Evolutionary conservation across 805 yeast species (phyloP).

Genomic region (Yamadazyma kitorensis): DNA sequence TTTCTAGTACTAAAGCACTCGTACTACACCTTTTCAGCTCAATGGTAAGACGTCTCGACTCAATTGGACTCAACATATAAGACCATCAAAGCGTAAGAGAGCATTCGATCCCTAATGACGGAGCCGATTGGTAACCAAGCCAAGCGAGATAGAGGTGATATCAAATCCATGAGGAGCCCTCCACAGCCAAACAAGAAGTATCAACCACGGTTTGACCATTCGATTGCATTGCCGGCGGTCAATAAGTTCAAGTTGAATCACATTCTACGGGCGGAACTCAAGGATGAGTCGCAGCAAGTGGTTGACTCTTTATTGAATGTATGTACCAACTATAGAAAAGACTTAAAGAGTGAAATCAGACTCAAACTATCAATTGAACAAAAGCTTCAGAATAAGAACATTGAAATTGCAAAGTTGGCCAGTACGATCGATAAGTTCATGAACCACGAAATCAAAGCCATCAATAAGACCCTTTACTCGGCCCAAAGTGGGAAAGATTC

Average conservation of each 20-base stretch:
- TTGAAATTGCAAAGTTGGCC: constrained; percentile 30
- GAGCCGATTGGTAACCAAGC: no score
- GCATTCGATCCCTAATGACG: no score
- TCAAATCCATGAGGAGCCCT: no score
- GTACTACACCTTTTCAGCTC: no score
- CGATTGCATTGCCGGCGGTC: constrained; percentile 20
- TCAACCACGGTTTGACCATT: constrained; percentile 12
- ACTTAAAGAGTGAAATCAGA: constrained; percentile 33
- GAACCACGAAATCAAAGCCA: constrained; percentile 5
- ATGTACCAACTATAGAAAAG: constrained; percentile 32
- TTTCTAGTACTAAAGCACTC: no score
- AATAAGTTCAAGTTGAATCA: constrained; percentile 30
- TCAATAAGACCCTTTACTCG: constrained; percentile 4
- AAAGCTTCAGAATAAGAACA: constrained; percentile 38
- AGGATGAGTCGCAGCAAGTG: constrained; percentile 29
- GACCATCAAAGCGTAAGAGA: no score
- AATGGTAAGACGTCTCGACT: no score
- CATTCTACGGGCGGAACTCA: constrained; percentile 24
- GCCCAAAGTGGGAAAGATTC: neutral
- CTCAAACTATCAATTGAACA: constrained; percentile 35
- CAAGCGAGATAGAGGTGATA: no score
- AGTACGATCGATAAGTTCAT: constrained; percentile 16
- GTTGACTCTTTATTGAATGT: constrained; percentile 24
- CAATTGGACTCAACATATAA: no score
- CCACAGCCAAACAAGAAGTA: constrained; percentile 11